Base-by-base conservation (phyloP, 192 early-diverging fungal species). In the Oehlia diaphana region DNA sequence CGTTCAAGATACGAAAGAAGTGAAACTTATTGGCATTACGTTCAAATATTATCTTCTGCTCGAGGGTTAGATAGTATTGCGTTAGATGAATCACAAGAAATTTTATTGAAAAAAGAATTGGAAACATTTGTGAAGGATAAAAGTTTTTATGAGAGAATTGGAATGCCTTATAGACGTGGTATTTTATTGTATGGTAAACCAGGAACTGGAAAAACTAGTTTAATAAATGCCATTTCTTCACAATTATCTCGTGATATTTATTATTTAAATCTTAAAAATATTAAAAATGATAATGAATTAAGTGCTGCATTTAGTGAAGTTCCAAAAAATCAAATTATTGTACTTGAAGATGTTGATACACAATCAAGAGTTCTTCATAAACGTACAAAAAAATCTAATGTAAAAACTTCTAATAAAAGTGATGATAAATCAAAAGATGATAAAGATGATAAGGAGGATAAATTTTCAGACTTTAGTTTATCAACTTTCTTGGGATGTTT, bases 141-240 rank as follows among this genome's bases (percentile, higher is more conserved):
- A 74, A 81, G 83, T 3, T 92, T 91, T 77, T 92, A 92, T 82
- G 79, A 81, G 28, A 80, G 89, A 5, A 89, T 91, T 77, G 91
- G 90, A 23, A 82, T 91, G n/a, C 88, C 91, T 35, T 92, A 90
- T 84, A 82, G 87, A 35, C 81, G 86, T 21, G 90, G 90, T 12
- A 86, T 83, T 31, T 63, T 85, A n/a, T 61, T 86, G 0, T 77
- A 80, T 71, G 83, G 82, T 13, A 61, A 61, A 12, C 85, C 83
- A 2, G 83, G 85, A 10, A 84, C 83, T 2, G 85, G 85, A 16
- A 86, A 86, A 72, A 86, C 85, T 23, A 82, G 76, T 28, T 65
- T 86, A 2, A 77, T 86, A 7, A 80, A 81, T 72, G 83, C 85
- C 13, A 81, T 86, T 62, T 76, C 81, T 75, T 78, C 83, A 8